A percentile compares a stretch with the other conserved stretches of the same genome.
phyloP scores from a whole-genome alignment of 441 rosid genomes.

The Gossypium lobatum region DNA sequence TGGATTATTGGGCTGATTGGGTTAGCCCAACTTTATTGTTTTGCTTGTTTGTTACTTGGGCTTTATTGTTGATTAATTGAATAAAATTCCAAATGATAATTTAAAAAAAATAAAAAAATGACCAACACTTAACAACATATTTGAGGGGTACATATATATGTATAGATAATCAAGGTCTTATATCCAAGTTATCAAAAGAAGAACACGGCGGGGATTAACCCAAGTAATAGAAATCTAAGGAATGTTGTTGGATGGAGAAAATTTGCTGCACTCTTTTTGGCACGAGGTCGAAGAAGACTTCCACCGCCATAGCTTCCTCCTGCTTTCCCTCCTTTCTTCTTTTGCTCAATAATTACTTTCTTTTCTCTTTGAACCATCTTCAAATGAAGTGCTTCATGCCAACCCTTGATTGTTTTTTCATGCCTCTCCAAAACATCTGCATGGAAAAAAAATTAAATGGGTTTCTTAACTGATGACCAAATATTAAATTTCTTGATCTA shows the following conservation, averaged over 20 bases:
- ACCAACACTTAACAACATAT: not conserved
- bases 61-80: no score
- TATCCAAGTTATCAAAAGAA: constrained; percentile 5
- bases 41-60: no score
- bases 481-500: no score
- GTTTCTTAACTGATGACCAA: not conserved
- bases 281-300: constrained; percentile 27
- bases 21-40: no score
- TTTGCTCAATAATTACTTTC: not conserved
- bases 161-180: not conserved
- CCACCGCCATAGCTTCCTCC: constrained; percentile 33
- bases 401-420: not conserved
- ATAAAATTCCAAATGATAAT: no score
- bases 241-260: not conserved
- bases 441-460: not conserved
- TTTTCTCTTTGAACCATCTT: not conserved
- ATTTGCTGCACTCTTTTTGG: constrained; percentile 23
- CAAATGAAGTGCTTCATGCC: constrained; percentile 13
- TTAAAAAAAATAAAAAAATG: no score
- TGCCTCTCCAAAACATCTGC: not conserved
- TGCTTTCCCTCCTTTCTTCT: constrained; percentile 28
- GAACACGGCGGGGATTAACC: constrained; percentile 13
- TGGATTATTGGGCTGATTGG: no score
- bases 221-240: constrained; percentile 9
- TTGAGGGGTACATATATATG: not conserved